phyloP scores from a whole-genome alignment of 2,329 filamentous ascomycete species.

The Dothistroma septosporum region DNA sequence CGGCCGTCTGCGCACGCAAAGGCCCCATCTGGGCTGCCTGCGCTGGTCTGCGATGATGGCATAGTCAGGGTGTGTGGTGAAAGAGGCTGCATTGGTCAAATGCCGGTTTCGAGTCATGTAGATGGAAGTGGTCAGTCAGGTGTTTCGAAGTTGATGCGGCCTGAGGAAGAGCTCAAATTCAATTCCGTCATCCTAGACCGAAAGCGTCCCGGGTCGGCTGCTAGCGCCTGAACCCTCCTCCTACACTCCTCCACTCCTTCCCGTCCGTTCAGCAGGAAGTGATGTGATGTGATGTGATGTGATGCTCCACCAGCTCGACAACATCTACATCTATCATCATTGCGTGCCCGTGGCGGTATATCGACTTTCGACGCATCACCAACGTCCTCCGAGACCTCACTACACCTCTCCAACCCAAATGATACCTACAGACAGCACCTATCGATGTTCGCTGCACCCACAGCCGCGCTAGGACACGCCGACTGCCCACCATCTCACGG shows the following conservation, averaged over 20 bases:
- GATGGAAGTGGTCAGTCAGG: constrained; percentile 11
- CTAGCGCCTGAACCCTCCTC: not conserved
- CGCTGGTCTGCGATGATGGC: not conserved
- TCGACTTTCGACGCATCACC: constrained; percentile 21
- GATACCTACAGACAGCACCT: no score
- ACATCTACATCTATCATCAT: no score
- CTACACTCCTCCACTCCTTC: not conserved
- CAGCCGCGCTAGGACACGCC: constrained; percentile 19
- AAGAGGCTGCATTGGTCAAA: not conserved
- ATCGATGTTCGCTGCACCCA: constrained; percentile 2
- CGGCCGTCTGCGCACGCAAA: constrained; percentile 8
- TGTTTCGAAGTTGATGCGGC: constrained; percentile 8
- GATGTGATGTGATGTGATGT: constrained; percentile 2
- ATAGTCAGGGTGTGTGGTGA: not conserved
- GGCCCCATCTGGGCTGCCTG: constrained; percentile 1
- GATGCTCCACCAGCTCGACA: constrained; percentile 4
- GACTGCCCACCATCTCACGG: constrained; percentile 9
- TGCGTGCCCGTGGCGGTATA: constrained; percentile 19
- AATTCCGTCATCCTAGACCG: not conserved
- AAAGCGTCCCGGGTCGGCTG: constrained; percentile 2
- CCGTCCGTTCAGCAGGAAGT: no score
- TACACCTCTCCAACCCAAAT: not conserved
- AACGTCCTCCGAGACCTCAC: constrained; percentile 4
- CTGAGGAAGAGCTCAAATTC: not conserved
- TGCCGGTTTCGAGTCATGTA: not conserved